Conservation (phyloP, 1,284 basidiomycete species). For the Pseudozyma tsukubaensis region DNA sequence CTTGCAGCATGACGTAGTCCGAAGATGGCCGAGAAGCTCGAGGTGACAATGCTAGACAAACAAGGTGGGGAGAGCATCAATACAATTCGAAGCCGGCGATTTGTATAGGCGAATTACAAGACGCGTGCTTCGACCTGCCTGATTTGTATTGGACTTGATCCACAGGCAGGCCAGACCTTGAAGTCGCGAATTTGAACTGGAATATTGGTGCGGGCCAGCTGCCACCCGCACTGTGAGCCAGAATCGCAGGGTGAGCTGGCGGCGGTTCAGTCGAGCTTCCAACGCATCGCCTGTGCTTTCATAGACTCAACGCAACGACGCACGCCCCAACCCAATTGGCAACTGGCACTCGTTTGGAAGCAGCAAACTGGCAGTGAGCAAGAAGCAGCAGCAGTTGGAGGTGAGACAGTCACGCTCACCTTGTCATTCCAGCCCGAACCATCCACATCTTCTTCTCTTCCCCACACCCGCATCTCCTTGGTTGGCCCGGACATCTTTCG, state of each 20-base stretch:
- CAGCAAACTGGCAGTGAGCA: slow-evolving; percentile 1
- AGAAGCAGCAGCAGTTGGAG: too few relatives aligned
- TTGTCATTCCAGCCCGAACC: not conserved
- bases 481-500: slow-evolving; percentile 3
- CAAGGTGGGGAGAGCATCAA: too few relatives aligned
- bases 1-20: too few relatives aligned
- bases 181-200: not conserved
- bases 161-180: not conserved
- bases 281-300: slow-evolving; percentile 16
- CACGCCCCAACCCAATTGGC: slow-evolving; percentile 23
- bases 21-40: too few relatives aligned
- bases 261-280: slow-evolving; percentile 4
- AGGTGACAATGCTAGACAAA: too few relatives aligned
- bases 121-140: not conserved
- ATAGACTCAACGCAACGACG: slow-evolving; percentile 5
- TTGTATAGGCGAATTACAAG: too few relatives aligned
- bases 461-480: slow-evolving; percentile 5
- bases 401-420: not conserved
- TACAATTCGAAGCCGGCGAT: too few relatives aligned
- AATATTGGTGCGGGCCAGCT: too few relatives aligned
- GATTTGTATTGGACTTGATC: not conserved
- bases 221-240: too few relatives aligned
- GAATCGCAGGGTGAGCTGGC: not conserved
- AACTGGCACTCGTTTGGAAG: too few relatives aligned
- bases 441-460: not conserved